Base-by-base conservation (phyloP, 768 basidiomycete genomes). In the Inosperma sp. region DNA sequence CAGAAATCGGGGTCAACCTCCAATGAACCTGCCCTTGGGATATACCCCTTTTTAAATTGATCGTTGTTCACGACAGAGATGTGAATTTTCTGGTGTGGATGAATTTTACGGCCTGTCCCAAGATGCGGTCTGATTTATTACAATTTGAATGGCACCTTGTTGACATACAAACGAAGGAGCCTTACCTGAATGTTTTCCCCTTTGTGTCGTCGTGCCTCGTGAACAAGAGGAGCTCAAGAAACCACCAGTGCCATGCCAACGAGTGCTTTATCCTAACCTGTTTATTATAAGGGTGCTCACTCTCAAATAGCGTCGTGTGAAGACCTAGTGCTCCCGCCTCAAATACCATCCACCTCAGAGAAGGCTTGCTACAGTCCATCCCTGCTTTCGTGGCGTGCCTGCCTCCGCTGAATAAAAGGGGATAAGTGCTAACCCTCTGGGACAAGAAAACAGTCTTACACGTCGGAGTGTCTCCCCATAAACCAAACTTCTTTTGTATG, bases 401-500 rank as follows among this genome's bases (percentile, higher is more conserved):
- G 2, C 62, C 51, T 42, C 65, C 37, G 13, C 60, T 49, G 59
- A 17, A 49, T 34, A 21, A n/a, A 21, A 27, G 22, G 21, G 21
- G 13, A 40, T 9, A 12, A 22, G 9, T 25, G 7, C 5, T 23
- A 21, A 19, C 12, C 25, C 4, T n/a, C 23, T 23, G 3, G 2
- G 8, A 17, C 7, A 36, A 2, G 25, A 5, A 47, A 8, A 14
- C 8, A n/a, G 2, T 33, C 66, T 49, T 44, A 69, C 68, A 69
- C 61, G 41, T 71, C 69, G 0, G 66, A 67, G 39, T 60, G 59
- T 5, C 56, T 60, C 7, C 59, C 59, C 4, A 56, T 52, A 54
- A 60, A 60, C 59, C 59, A 70, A 4, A 70, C 69, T 43, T 71
- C 69, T 27, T 66, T 62, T 12, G 60, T 54, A 2, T 62, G 59